Conservation (phyloP, 306 rosid genomes). For the Adenanthera pavonina region DNA sequence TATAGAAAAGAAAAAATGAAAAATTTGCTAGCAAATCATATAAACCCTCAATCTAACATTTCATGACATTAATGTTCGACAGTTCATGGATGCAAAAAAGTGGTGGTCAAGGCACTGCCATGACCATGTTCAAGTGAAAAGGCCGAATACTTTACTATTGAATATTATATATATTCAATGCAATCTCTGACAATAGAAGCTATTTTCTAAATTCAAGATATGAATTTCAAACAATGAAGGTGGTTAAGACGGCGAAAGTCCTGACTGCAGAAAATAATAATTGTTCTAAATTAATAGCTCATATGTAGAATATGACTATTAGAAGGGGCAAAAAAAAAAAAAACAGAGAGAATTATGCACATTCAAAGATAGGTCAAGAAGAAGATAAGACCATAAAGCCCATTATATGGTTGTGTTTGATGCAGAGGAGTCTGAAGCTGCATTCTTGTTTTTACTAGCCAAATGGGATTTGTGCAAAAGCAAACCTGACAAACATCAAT, state of each 20-base stretch:
- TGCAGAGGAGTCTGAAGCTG: slow-evolving; percentile 97
- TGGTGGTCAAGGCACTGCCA: not conserved
- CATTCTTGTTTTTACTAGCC: slow-evolving; percentile 97
- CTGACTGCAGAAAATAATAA: slow-evolving; percentile 21
- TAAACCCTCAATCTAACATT: too few relatives aligned
- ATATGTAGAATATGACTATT: not conserved
- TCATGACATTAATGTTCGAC: not conserved
- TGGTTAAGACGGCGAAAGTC: slow-evolving; percentile 27
- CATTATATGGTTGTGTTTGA: slow-evolving; percentile 84
- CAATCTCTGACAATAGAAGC: not conserved
- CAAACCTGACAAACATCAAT: slow-evolving; percentile 65
- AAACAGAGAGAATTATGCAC: slow-evolving; percentile 27
- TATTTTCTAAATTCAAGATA: slow-evolving; percentile 17
- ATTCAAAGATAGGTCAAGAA: slow-evolving; percentile 49
- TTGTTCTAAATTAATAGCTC: slow-evolving; percentile 11
- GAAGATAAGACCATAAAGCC: slow-evolving; percentile 82
- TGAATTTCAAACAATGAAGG: slow-evolving; percentile 31
- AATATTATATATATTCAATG: not conserved
- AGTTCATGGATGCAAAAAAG: not conserved
- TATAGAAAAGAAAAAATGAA: slow-evolving; percentile 11
- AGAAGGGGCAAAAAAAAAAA: not conserved
- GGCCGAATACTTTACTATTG: not conserved
- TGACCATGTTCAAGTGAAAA: slow-evolving; percentile 11
- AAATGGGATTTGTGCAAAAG: slow-evolving; percentile 88
- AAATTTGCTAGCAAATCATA: slow-evolving; percentile 30